Evolutionary conservation across 2,329 filamentous ascomycete species (phyloP), one percentile per base, ranked within the genome.

Genomic region (Fusarium vanettenii): DNA sequence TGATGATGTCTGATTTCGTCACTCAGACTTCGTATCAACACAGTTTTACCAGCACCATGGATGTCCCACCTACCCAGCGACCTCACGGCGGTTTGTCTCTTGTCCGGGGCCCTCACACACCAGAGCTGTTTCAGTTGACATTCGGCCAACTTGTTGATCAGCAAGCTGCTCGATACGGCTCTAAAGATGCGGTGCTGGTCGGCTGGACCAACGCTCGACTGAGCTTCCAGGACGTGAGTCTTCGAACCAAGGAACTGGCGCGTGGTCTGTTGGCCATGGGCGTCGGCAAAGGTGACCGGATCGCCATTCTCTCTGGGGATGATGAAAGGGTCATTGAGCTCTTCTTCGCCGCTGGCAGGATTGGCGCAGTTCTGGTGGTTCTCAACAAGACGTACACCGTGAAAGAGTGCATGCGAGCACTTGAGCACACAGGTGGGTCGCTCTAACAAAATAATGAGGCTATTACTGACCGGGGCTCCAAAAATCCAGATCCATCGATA

Each of bases 311-410:
- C 35, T 57, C 55, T 20, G 55, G 55, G 4, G 55, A 57, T 18
- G 55, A 57, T 57, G 55, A 57, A 4, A 57, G 55, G 16, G 5
- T 57, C 2, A 13, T 57, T 25, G 55, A 57, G 6, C 55, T 57
- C 4, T 57, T 57, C 31, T 57, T 57, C 16, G 33, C 55, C 20
- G 55, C 18, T 18, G 55, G 55, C 5, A 35, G 55, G 11, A 27
- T 57, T 18, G 55, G 55, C 6, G 55, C 31, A 13, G 31, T 37
- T 11, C 14, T 57, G 4, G 55, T 57, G 2, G 6, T 57, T 57
- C 55, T 57, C n/a, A 57, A 57, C 55, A 57, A 57, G 55, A 57
- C 55, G 3, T 57, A 57, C 31, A 57, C 55, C 5, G 18, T 22
- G 7, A n/a, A n/a, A 1, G 55, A 57, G 31, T 35, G n/a, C 4